Base-by-base conservation (phyloP, 345 rosid species). In the Sonneratia caseolaris region DNA sequence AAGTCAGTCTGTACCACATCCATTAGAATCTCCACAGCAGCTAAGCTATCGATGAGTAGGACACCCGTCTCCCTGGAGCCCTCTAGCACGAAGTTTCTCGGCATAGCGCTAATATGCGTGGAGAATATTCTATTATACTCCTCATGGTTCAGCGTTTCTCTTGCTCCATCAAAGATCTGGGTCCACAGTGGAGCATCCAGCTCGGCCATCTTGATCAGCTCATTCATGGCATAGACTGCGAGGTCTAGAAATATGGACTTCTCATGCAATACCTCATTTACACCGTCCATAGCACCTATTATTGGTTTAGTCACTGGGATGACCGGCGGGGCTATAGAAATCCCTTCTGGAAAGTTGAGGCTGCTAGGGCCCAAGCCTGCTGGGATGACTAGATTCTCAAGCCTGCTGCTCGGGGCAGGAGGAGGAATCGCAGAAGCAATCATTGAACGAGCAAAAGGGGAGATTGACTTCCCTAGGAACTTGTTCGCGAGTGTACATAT, bases 21-120 rank as follows among this genome's bases (percentile, higher is more conserved):
- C 96, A 93, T 89, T 72, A 91, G 71, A 8, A 80, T 84, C 42
- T 89, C 93, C 0, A 93, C 85, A 3, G 88, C 83, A 74, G 84
- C 85, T 77, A 73, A 71, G 78, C 90, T 78, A 72, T 79, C 77
- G 82, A 84, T 77, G 68, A 82, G 69, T 22, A 91, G 86, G 49
- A 83, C 22, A 38, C 84, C 86, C 45, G 85, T 77, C 71, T 84
- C 93, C 78, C 90, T 84, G 22, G 96, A 73, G 61, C 87, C 91
- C 76, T 90, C 91, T 0, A 76, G 64, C 2, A 75, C 69, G 68
- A 72, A 83, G 62, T 85, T 79, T 59, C 27, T 62, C 12, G 82
- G 84, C 74, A 78, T 85, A 57, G 70, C 27, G 67, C 79, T 77
- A 24, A 74, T 71, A 51, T 77, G 71, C 13, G 88, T 77, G 12